Evolutionary conservation across 2,329 filamentous ascomycete genomes (phyloP).

Genomic region (Pyrenophora graminea): DNA sequence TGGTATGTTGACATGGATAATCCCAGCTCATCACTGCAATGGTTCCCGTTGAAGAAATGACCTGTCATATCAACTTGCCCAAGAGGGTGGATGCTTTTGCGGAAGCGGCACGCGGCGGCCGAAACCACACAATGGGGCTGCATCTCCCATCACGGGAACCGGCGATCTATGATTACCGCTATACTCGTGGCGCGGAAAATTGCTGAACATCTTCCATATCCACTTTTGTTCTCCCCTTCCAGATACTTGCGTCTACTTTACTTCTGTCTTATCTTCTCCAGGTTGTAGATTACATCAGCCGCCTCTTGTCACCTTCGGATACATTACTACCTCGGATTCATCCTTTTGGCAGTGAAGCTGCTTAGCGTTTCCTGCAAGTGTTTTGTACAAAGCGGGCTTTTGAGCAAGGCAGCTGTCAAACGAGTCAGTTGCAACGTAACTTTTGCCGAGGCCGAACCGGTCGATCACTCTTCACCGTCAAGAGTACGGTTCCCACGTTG

Average conservation of each 20-base stretch:
- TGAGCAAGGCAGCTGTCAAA: too few relatives aligned
- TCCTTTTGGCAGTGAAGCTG: too few relatives aligned
- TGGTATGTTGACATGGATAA: conserved; percentile 6
- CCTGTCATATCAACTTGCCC: conserved; percentile 22
- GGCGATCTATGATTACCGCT: conserved; percentile 3
- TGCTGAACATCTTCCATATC: conserved; percentile 20
- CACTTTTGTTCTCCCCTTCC: conserved; percentile 16
- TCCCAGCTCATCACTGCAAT: conserved; percentile 10
- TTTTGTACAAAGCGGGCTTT: too few relatives aligned
- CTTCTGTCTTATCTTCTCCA: conserved; percentile 9
- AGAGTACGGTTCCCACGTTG: neutral
- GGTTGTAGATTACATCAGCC: conserved; percentile 10
- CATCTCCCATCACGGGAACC: conserved; percentile 13
- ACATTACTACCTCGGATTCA: too few relatives aligned
- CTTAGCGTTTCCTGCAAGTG: too few relatives aligned
- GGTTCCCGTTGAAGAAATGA: conserved; percentile 17
- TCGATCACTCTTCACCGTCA: neutral
- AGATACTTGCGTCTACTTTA: conserved; percentile 19
- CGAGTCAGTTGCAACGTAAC: too few relatives aligned
- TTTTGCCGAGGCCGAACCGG: neutral
- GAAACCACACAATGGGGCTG: conserved; percentile 22
- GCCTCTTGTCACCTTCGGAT: neutral
- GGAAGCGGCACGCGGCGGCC: conserved; percentile 32
- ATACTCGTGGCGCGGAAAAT: conserved; percentile 12
- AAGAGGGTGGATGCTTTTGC: conserved; percentile 34